Evolutionary conservation across 306 rosid species (phyloP).

Genomic region (Vicia faba): DNA sequence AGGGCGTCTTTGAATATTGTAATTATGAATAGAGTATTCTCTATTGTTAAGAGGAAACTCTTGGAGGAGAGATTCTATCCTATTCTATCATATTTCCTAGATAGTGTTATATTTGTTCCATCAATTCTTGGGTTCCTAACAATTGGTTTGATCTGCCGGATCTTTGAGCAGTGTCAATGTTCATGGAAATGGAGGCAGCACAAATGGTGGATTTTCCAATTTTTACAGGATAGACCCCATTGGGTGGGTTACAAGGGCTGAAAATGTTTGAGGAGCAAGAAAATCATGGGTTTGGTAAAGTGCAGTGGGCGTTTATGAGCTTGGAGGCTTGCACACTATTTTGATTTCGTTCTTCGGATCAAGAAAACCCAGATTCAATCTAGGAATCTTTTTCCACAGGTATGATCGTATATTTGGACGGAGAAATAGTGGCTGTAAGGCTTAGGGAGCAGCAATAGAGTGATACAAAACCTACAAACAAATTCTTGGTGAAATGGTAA

Average conservation of each 20-base stretch:
- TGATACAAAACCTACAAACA: too few species aligned
- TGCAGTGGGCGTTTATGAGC: neutral
- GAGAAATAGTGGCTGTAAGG: too few species aligned
- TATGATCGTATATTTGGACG: too few species aligned
- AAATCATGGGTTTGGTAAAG: neutral
- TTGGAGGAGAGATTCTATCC: neutral
- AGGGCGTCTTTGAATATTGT: neutral
- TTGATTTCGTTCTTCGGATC: neutral
- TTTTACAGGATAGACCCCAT: neutral
- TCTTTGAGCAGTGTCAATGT: neutral
- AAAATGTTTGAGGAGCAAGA: neutral
- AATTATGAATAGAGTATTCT: neutral
- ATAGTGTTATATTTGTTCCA: neutral
- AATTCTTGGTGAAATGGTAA: too few species aligned
- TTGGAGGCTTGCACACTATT: neutral
- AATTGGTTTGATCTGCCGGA: neutral
- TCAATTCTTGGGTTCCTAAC: neutral
- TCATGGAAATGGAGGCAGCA: too few species aligned
- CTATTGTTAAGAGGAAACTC: neutral
- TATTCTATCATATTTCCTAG: too few species aligned
- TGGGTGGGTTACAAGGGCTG: neutral
- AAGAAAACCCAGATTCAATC: neutral
- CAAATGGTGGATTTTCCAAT: neutral
- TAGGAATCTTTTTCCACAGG: too few species aligned
- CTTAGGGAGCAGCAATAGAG: too few species aligned